Base-by-base conservation (phyloP, 2,329 filamentous ascomycete species). In the Fusarium lateritium region DNA sequence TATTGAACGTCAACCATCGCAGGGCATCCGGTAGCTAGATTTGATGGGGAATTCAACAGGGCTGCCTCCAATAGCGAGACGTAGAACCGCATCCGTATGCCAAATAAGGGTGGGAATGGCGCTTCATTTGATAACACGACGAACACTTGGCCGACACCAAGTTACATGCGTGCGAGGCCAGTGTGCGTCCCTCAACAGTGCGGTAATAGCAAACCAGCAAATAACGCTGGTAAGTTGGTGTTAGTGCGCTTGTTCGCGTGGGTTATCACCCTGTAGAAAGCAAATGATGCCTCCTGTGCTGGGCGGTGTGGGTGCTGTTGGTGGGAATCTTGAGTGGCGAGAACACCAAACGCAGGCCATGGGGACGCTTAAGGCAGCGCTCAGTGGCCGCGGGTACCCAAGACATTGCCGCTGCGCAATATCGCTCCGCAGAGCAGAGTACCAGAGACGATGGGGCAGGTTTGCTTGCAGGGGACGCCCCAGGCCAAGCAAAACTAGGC, bases 241-340 rank as follows among this genome's bases (percentile, higher is more conserved):
- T 43, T 62, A 62, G 61, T 67, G 56, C 40, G 44, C 19, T 66
- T 57, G 24, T 58, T 47, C 43, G 45, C 59, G 28, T 61, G 55
- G 36, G 34, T 42, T 43, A 24, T 47, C 47, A 33, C 38, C 43
- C 38, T 61, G 21, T 50, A 49, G 46, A 22, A 50, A 59, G 49
- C 44, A 53, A 51, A 50, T 52, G 47, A 54, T 56, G 31, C 31
- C 45, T 63, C 42, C 38, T 33, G n/a, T 46, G 44, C 22, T 59
- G 63, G 46, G 66, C 53, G 57, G 58, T 62, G 65, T 69, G 66
- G 42, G 43, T 44, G 50, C 34, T 40, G 53, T 62, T 67, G 57
- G 51, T 56, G 67, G 46, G 22, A 56, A 52, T 38, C 28, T 40
- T 53, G 55, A 54, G 67, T 70, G 67, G 67, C 67, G 24, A 70